These are phyloP conservation scores for Jamesozyma jinghongensis DNA, from an alignment of 805 yeast species.

Conservation along the genomic window DNA sequence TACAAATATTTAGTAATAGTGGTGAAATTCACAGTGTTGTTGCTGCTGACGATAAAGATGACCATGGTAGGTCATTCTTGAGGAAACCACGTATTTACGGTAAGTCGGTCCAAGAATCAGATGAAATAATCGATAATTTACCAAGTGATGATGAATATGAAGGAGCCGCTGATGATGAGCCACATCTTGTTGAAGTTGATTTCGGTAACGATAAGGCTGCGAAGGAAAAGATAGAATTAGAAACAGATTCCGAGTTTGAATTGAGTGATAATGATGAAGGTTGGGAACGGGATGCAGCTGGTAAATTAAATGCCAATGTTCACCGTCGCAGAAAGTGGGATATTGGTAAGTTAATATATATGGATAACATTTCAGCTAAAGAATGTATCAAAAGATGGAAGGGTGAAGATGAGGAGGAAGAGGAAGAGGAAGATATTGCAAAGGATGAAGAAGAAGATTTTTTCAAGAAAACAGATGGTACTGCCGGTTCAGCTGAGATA, in stretches of 20 bases:
- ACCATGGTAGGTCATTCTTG: conserved; percentile 55
- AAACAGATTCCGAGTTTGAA: conserved; percentile 45
- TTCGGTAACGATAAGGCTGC: conserved; percentile 30
- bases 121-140: conserved; percentile 38
- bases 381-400: conserved; percentile 70
- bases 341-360: conserved; percentile 68
- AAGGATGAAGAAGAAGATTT: conserved; percentile 39
- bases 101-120: conserved; percentile 38
- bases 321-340: conserved; percentile 56
- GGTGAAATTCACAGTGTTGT: conserved; percentile 39
- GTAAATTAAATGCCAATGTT: conserved; percentile 39
- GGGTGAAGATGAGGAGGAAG: conserved; percentile 39
- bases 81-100: conserved; percentile 57
- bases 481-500: conserved; percentile 4
- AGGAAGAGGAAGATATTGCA: conserved; percentile 35
- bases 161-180: conserved; percentile 33
- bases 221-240: conserved; percentile 36
- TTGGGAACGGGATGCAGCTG: conserved; percentile 42
- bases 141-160: conserved; percentile 39
- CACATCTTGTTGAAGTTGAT: conserved; percentile 41
- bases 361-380: conserved; percentile 64
- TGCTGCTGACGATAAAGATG: conserved; percentile 31
- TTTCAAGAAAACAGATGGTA: conserved; percentile 42
- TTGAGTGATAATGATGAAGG: conserved; percentile 32
- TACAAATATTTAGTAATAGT: conserved; percentile 63